These are phyloP conservation scores for Mycena olivaceomarginata DNA, from an alignment of 768 basidiomycete genomes.

Conservation along the genomic window DNA sequence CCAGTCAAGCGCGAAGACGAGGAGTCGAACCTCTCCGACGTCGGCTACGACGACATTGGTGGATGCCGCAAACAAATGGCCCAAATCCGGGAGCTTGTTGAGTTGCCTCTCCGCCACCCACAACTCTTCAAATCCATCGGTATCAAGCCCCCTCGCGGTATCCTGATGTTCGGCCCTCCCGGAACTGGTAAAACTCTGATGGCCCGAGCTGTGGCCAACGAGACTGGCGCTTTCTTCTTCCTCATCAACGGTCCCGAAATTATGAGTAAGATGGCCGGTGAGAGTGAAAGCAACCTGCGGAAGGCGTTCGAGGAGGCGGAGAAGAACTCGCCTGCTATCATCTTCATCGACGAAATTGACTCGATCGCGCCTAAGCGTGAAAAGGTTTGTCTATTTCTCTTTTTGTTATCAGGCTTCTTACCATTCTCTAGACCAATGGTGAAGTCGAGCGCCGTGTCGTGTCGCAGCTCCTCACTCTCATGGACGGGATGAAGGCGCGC, in stretches of 20 bases:
- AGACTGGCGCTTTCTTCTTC: constrained; percentile 99
- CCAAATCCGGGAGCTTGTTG: constrained; percentile 99
- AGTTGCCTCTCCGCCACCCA: constrained; percentile 97
- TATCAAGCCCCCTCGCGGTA: constrained; percentile 99
- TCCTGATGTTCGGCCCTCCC: constrained; percentile 98
- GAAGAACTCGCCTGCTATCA: constrained; percentile 99
- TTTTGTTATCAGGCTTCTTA: constrained; percentile 2
- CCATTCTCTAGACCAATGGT: constrained; percentile 87
- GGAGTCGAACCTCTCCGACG: constrained; percentile 96
- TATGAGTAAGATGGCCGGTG: constrained; percentile 99
- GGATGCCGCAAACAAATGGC: constrained; percentile 99
- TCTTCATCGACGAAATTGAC: constrained; percentile 99
- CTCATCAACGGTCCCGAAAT: constrained; percentile 99
- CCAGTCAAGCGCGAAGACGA: constrained; percentile 99
- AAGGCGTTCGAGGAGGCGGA: constrained; percentile 99
- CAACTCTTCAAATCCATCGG: constrained; percentile 99
- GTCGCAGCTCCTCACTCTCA: constrained; percentile 97
- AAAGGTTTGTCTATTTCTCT: constrained; percentile 77
- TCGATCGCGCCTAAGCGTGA: constrained; percentile 99
- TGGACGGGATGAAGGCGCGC: constrained; percentile 99
- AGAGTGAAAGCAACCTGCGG: constrained; percentile 96
- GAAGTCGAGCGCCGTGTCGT: constrained; percentile 99
- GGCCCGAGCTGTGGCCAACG: constrained; percentile 99
- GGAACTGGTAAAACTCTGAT: constrained; percentile 99
- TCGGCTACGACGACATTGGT: constrained; percentile 99